Evolutionary conservation across 768 basidiomycete species (phyloP), one percentile per base, ranked within the genome.

Genomic region (Boletus tylopilopsis): DNA sequence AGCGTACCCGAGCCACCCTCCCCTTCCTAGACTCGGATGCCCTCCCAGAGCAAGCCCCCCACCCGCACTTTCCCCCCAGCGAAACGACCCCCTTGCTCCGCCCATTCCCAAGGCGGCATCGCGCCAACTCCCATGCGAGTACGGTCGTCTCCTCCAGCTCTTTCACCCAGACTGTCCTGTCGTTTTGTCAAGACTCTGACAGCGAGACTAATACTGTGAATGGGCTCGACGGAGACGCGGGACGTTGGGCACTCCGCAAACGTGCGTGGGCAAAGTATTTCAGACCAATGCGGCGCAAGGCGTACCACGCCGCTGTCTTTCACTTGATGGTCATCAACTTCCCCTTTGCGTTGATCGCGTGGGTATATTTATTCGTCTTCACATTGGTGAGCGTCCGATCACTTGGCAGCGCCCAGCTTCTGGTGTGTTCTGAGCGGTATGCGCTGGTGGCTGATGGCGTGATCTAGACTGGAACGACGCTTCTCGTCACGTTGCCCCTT

Each of bases 281-380:
- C 62, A 69, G 79, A 24, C 90, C 89, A 5, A 49, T 90, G 59
- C 47, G 55, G 16, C 71, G 69, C 51, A 69, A 58, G 51, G 74
- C 75, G n/a, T 90, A 90, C 59, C 87, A 84, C 57, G 66, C 73
- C 22, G 71, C 87, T 0, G 65, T 87, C 23, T 76, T 88, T 47
- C 90, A 92, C 63, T 73, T 92, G 19, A 62, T 82, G 35, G 71
- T 86, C 22, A 40, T 91, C 58, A 91, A 92, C 67, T 88, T 92
- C 59, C 88, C 88, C 0, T 90, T 79, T 58, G 86, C 86, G 15
- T 67, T 91, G 50, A 62, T 72, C n/a, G 84, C 86, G n/a, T 90
- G 85, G 83, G 62, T 89, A 10, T 90, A 81, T 62, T 71, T 87
- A 15, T 89, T 91, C 57, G 81, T 88, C 11, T 86, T 90, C 59